These are phyloP conservation scores for Aspergillus luchuensis DNA, from an alignment of 2,329 filamentous ascomycete species.

Conservation along the genomic window DNA sequence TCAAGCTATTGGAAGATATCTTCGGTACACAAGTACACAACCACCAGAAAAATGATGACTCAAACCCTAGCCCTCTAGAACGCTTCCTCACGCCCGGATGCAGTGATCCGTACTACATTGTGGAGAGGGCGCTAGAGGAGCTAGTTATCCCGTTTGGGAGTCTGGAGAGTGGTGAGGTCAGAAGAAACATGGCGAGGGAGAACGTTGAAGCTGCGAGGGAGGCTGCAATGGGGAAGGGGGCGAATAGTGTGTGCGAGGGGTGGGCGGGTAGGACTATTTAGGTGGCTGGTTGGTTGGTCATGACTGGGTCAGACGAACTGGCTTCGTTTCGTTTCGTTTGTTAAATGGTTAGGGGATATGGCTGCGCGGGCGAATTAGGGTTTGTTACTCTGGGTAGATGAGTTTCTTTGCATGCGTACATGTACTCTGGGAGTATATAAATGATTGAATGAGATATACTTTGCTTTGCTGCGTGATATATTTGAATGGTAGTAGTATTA, in stretches of 20 bases:
- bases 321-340: too few species aligned
- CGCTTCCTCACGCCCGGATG: constrained; percentile 28
- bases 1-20: constrained; percentile 18
- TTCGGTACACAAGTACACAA: neutral
- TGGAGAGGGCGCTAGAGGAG: constrained; percentile 17
- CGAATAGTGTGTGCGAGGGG: neutral
- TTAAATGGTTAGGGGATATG: too few species aligned
- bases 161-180: constrained; percentile 18
- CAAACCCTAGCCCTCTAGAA: constrained; percentile 22
- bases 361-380: too few species aligned
- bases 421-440: too few species aligned
- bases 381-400: too few species aligned
- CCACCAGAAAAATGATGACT: constrained; percentile 4
- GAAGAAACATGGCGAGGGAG: constrained; percentile 16
- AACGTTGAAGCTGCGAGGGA: constrained; percentile 12
- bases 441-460: too few species aligned
- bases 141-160: constrained; percentile 20
- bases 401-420: too few species aligned
- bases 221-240: neutral
- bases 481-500: too few species aligned
- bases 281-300: too few species aligned
- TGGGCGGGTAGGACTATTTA: neutral
- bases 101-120: constrained; percentile 23
- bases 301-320: too few species aligned
- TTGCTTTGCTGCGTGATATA: too few species aligned